A percentile compares a stretch with the other conserved stretches of the same genome.
These are phyloP conservation scores for Goffeauzyma gilvescens DNA, from an alignment of 768 basidiomycete species.

Conservation along the genomic window DNA sequence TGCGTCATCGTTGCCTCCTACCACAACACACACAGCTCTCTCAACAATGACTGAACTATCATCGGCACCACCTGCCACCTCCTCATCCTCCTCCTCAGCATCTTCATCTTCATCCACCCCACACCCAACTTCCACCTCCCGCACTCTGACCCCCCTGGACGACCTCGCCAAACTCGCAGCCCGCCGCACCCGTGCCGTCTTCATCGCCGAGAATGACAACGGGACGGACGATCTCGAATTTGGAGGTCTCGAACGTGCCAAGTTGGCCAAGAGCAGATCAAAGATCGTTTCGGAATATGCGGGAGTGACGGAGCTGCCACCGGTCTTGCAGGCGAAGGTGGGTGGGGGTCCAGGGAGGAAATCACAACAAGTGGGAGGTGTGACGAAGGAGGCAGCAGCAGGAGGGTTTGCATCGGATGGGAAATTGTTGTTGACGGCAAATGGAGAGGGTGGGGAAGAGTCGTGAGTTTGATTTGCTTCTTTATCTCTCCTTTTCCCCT, in stretches of 20 bases:
- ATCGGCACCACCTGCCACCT: no score
- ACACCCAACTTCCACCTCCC: no score
- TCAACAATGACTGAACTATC: no score
- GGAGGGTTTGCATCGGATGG: slow-evolving; percentile 9
- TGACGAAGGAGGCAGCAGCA: slow-evolving; percentile 1
- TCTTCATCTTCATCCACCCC: slow-evolving; percentile 5
- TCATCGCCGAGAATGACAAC: slow-evolving; percentile 16
- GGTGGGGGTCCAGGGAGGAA: slow-evolving; percentile 38
- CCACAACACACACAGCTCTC: neutral
- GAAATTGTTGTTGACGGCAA: slow-evolving; percentile 33
- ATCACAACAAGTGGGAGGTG: slow-evolving; percentile 50
- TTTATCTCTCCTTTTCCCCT: no score
- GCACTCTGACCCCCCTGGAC: slow-evolving; percentile 20
- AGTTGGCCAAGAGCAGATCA: slow-evolving; percentile 40
- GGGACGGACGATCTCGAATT: slow-evolving; percentile 17
- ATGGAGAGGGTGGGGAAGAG: slow-evolving; percentile 54
- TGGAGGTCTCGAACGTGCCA: slow-evolving; percentile 26
- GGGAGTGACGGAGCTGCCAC: slow-evolving; percentile 64
- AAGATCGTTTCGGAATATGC: slow-evolving; percentile 82
- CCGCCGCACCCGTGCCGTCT: slow-evolving; percentile 29
- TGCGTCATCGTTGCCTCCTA: neutral
- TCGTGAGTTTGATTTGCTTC: slow-evolving; percentile 30
- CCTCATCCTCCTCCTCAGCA: slow-evolving; percentile 6
- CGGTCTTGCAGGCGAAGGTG: slow-evolving; percentile 62
- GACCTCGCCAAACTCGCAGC: slow-evolving; percentile 25